Percentiles rank a stretch among this genome's conserved stretches.
These are phyloP conservation scores for Mycosphaerella arachidis DNA, from an alignment of 2,329 filamentous ascomycete genomes.

Conservation along the genomic window DNA sequence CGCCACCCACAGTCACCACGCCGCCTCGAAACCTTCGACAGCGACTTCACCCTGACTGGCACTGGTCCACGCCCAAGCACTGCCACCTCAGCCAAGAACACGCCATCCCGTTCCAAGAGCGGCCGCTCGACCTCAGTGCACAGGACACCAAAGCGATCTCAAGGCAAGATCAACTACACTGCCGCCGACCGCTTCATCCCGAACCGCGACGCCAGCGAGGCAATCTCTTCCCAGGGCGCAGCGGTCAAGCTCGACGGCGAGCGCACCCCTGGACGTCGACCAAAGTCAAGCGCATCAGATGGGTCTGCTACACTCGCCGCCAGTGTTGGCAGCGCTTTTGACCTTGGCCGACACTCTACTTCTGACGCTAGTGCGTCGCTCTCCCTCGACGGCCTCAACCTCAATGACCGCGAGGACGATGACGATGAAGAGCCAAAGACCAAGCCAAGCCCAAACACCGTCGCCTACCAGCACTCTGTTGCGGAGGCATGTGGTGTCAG, in stretches of 20 bases:
- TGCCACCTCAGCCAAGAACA: conserved; percentile 40
- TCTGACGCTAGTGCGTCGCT: conserved; percentile 56
- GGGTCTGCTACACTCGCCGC: conserved; percentile 68
- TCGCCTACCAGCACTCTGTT: conserved; percentile 87
- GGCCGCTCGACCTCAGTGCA: conserved; percentile 37
- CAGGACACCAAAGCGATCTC: conserved; percentile 46
- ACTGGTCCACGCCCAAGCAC: conserved; percentile 56
- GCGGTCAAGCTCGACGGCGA: conserved; percentile 81
- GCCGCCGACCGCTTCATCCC: conserved; percentile 89
- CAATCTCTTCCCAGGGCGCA: conserved; percentile 62
- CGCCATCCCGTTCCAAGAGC: conserved; percentile 40
- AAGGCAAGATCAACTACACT: conserved; percentile 60
- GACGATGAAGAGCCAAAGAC: conserved; percentile 57
- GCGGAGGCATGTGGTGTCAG: conserved; percentile 88
- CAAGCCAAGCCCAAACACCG: conserved; percentile 78
- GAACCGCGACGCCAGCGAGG: conserved; percentile 85
- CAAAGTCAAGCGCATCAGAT: conserved; percentile 67
- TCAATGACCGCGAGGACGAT: conserved; percentile 66
- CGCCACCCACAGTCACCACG: conserved; percentile 64
- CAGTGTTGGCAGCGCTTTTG: conserved; percentile 64
- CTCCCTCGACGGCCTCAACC: conserved; percentile 72
- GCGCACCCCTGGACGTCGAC: conserved; percentile 55
- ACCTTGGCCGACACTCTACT: conserved; percentile 57
- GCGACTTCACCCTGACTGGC: conserved; percentile 85
- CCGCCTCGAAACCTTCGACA: conserved; percentile 84